Percentiles rank a stretch among this genome's conserved stretches.
These are phyloP conservation scores for Naganishia antarctica DNA, from an alignment of 768 basidiomycete species.

Conservation along the genomic window DNA sequence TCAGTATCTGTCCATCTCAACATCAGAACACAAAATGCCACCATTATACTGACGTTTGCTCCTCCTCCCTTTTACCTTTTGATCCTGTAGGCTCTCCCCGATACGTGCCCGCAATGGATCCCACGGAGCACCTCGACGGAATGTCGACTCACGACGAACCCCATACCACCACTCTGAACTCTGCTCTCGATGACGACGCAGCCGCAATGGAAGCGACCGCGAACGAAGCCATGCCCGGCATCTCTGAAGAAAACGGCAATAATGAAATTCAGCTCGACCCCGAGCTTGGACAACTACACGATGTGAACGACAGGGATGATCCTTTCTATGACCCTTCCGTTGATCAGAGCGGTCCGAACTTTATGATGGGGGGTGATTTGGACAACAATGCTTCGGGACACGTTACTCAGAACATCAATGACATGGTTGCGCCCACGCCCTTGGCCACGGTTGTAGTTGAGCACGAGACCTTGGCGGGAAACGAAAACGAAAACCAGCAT, in stretches of 20 bases:
- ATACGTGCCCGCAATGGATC: not conserved
- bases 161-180: slow-evolving; percentile 5
- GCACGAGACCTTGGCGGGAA: not conserved
- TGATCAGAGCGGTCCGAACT: slow-evolving; percentile 7
- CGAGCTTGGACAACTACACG: not conserved
- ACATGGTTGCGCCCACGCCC: slow-evolving; percentile 11
- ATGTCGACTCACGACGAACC: not conserved
- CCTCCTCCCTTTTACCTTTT: no score
- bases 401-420: slow-evolving; percentile 12
- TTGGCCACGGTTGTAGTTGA: slow-evolving; percentile 10
- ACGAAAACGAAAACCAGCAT: slow-evolving; percentile 7
- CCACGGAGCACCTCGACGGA: slow-evolving; percentile 1
- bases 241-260: not conserved
- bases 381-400: slow-evolving; percentile 4
- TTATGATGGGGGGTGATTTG: not conserved
- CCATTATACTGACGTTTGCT: no score
- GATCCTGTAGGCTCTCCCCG: not conserved
- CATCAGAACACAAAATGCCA: no score
- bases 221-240: not conserved
- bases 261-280: slow-evolving; percentile 9
- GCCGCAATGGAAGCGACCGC: not conserved
- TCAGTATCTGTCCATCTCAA: no score
- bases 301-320: slow-evolving; percentile 2
- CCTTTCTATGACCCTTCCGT: slow-evolving; percentile 16
- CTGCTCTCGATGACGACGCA: slow-evolving; percentile 7